A percentile compares a stretch with the other conserved stretches of the same genome.
Conservation (phyloP, 2,329 filamentous ascomycete species). For the Trichoderma sp. region DNA sequence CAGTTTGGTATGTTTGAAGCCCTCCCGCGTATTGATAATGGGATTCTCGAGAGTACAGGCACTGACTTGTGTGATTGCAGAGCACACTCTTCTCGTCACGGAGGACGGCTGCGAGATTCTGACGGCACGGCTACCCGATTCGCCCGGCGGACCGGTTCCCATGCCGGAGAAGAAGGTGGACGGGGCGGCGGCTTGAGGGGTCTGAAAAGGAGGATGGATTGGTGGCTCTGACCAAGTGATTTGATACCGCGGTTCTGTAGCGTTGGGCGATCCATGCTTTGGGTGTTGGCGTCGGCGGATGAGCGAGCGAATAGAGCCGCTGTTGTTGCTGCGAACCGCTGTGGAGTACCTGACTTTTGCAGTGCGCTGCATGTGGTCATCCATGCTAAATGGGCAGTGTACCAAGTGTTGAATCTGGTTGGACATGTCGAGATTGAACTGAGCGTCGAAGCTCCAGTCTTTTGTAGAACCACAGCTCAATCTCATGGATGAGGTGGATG, state of each 20-base stretch:
- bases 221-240: conserved; percentile 14
- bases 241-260: conserved; percentile 19
- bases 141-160: conserved; percentile 71
- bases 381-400: not conserved
- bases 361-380: not conserved
- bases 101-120: conserved; percentile 80
- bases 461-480: not conserved
- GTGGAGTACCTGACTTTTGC: not conserved
- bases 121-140: conserved; percentile 71
- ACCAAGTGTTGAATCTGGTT: too few relatives aligned
- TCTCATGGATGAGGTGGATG: not conserved
- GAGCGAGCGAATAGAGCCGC: conserved; percentile 19
- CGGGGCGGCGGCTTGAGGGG: not conserved
- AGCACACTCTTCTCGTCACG: conserved; percentile 82
- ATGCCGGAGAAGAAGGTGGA: conserved; percentile 49
- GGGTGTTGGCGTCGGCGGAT: conserved; percentile 9
- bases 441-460: not conserved
- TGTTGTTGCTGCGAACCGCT: conserved; percentile 5
- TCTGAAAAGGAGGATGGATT: not conserved
- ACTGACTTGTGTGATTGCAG: conserved; percentile 45
- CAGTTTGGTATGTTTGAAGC: conserved; percentile 73
- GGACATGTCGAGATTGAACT: too few relatives aligned
- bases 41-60: not conserved
- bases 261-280: conserved; percentile 8
- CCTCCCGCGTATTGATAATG: not conserved